Conservation (phyloP, 2,329 filamentous ascomycete species). For the Xylariaceae sp. region DNA sequence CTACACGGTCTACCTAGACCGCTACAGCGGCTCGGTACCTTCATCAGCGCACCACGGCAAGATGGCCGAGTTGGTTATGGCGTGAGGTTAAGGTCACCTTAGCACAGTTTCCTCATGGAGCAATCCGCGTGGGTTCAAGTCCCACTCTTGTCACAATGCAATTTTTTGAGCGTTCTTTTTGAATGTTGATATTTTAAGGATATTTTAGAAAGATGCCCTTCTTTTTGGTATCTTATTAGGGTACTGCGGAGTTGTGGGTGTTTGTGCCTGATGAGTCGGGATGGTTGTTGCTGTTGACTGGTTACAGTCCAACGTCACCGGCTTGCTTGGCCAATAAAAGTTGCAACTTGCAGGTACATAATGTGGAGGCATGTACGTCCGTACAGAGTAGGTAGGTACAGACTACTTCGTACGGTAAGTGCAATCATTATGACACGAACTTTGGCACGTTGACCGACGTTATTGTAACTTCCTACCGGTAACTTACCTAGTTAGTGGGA, state of each 20-base stretch:
- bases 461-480: no score
- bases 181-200: not conserved
- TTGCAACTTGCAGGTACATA: no score
- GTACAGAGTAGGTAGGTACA: no score
- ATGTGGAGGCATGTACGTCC: no score
- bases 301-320: not conserved
- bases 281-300: not conserved
- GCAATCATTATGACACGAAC: no score
- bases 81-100: slow-evolving; percentile 36
- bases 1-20: not conserved
- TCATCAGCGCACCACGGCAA: slow-evolving; percentile 19
- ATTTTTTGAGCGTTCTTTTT: not conserved
- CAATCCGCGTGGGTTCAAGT: slow-evolving; percentile 40
- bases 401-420: no score
- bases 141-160: slow-evolving; percentile 31
- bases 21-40: not conserved
- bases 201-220: not conserved
- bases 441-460: no score
- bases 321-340: no score
- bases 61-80: slow-evolving; percentile 38
- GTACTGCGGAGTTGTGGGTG: not conserved
- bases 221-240: not conserved
- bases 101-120: slow-evolving; percentile 28
- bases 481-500: no score
- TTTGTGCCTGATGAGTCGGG: not conserved